A percentile compares a stretch with the other conserved stretches of the same genome.
Evolutionary conservation across 2,329 filamentous ascomycete genomes (phyloP).

Genomic region (Cercospora zeae-maydis): DNA sequence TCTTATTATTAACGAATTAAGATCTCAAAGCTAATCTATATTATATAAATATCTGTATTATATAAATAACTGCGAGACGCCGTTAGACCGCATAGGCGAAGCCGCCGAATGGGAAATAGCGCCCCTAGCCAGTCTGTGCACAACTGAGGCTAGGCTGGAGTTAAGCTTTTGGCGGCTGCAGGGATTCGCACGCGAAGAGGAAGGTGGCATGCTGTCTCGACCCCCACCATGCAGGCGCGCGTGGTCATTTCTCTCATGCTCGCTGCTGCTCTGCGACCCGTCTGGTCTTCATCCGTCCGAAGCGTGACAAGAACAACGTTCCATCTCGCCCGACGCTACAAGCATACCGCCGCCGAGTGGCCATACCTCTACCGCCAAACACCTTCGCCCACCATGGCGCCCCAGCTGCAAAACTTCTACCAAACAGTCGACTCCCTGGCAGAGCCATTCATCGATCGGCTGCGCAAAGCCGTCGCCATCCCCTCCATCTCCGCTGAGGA

Average conservation of each 20-base stretch:
- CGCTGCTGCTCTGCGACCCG: slow-evolving; percentile 8
- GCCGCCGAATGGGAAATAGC: no score
- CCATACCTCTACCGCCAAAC: slow-evolving; percentile 45
- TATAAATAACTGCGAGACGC: no score
- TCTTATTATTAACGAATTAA: no score
- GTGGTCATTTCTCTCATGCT: slow-evolving; percentile 12
- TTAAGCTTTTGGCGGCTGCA: slow-evolving; percentile 7
- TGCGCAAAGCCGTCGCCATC: slow-evolving; percentile 90
- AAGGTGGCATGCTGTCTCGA: slow-evolving; percentile 1
- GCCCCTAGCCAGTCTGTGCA: no score
- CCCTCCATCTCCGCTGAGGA: slow-evolving; percentile 93
- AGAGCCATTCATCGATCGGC: slow-evolving; percentile 79
- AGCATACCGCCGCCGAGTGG: slow-evolving; percentile 33
- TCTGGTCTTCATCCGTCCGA: not conserved
- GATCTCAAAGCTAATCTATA: no score
- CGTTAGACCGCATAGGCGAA: no score
- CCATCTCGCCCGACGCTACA: not conserved
- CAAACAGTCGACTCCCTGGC: slow-evolving; percentile 81
- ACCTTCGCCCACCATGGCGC: slow-evolving; percentile 63
- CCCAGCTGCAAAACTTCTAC: slow-evolving; percentile 88
- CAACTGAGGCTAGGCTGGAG: no score
- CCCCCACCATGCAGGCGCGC: slow-evolving; percentile 1
- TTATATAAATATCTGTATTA: no score
- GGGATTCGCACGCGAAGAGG: slow-evolving; percentile 4
- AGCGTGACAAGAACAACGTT: not conserved